Conservation (phyloP, 371 early-diverging fungal genomes). For the Mortierella sp. region DNA sequence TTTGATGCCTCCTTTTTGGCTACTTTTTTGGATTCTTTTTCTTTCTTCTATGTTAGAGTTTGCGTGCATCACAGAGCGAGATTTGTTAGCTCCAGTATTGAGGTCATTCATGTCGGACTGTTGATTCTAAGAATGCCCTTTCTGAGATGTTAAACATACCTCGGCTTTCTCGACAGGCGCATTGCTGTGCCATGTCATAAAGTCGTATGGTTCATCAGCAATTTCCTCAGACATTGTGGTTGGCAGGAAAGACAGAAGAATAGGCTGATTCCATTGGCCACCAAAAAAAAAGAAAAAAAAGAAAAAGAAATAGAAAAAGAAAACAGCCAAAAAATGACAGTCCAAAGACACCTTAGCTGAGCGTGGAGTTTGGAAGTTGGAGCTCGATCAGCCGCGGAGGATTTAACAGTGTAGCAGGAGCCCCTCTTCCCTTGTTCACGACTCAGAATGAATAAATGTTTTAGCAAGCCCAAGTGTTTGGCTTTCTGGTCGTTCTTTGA, state of each 20-base stretch:
- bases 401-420: too few relatives aligned
- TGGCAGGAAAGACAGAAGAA: not conserved
- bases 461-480: too few relatives aligned
- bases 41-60: conserved; percentile 37
- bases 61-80: not conserved
- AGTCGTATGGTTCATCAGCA: conserved; percentile 49
- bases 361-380: too few relatives aligned
- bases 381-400: too few relatives aligned
- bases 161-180: conserved; percentile 48
- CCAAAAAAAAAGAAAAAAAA: not conserved
- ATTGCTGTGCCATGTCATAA: conserved; percentile 51
- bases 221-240: conserved; percentile 5
- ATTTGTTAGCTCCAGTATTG: not conserved
- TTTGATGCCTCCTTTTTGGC: conserved; percentile 10
- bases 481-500: too few relatives aligned
- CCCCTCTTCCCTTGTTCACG: too few relatives aligned
- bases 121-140: not conserved
- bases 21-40: conserved; percentile 46
- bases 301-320: not conserved
- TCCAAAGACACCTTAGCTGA: too few relatives aligned
- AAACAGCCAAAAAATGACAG: too few relatives aligned
- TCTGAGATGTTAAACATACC: not conserved
- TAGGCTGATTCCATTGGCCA: not conserved
- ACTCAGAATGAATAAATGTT: too few relatives aligned
- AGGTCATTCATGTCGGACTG: not conserved